These are phyloP conservation scores for Terfezia boudieri DNA, from an alignment of 495 filamentous ascomycete species.

Conservation along the genomic window DNA sequence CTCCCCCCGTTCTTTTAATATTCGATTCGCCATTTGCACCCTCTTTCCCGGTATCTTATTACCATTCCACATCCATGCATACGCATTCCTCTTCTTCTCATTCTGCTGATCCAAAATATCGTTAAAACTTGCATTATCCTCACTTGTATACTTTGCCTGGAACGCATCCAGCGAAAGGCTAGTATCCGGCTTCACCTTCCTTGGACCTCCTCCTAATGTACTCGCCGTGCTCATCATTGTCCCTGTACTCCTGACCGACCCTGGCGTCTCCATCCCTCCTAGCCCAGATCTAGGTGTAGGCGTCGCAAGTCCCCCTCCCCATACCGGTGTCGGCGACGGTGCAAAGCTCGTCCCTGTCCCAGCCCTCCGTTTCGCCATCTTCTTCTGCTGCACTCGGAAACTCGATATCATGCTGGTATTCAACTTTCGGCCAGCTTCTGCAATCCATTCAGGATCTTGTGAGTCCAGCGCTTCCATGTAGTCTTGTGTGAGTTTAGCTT, in stretches of 20 bases:
- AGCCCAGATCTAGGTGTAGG: conserved; percentile 5
- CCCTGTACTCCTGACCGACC: neutral
- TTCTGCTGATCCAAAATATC: conserved; percentile 83
- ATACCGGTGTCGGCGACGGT: conserved; percentile 9
- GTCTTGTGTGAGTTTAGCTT: conserved; percentile 68
- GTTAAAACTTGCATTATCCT: conserved; percentile 94
- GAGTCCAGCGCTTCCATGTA: conserved; percentile 81
- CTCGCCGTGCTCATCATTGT: conserved; percentile 1
- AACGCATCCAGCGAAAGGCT: conserved; percentile 65
- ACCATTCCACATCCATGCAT: conserved; percentile 66
- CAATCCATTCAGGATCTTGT: conserved; percentile 64
- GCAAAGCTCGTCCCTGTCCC: conserved; percentile 1
- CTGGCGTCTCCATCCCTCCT: neutral
- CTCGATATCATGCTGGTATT: conserved; percentile 58
- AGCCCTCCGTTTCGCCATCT: conserved; percentile 20
- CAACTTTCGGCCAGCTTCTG: conserved; percentile 49
- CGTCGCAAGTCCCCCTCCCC: conserved; percentile 20
- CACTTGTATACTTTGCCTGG: conserved; percentile 80
- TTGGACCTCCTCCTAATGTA: neutral
- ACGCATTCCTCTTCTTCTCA: conserved; percentile 51
- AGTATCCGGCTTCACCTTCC: conserved; percentile 42
- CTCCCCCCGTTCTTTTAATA: conserved; percentile 20
- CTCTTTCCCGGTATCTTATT: conserved; percentile 78
- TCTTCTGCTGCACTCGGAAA: conserved; percentile 18
- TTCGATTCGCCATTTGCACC: conserved; percentile 57